These are phyloP conservation scores for Daucus carota DNA, from an alignment of 129 eudicot genomes.

Conservation along the genomic window DNA sequence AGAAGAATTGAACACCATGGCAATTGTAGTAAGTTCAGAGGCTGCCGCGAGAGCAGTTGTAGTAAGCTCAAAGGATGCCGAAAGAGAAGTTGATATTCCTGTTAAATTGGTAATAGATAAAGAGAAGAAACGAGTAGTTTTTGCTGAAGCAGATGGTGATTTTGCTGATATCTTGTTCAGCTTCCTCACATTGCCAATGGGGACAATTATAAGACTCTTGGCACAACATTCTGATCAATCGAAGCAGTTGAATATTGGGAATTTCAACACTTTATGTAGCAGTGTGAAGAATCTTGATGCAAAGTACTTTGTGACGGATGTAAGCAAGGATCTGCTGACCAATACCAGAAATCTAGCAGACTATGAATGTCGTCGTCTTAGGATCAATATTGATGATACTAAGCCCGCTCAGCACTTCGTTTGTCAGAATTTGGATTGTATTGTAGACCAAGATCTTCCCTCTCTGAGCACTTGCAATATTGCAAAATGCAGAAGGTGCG, in stretches of 20 bases:
- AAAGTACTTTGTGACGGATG: slow-evolving; percentile 13
- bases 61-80: background rate
- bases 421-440: background rate
- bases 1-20: background rate
- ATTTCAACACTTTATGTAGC: slow-evolving; percentile 24
- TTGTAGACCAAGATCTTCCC: background rate
- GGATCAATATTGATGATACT: slow-evolving; percentile 13
- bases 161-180: slow-evolving; percentile 41
- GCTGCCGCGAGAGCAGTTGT: background rate
- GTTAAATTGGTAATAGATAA: slow-evolving; percentile 18
- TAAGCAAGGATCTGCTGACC: slow-evolving; percentile 19
- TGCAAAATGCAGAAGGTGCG: background rate
- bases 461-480: background rate
- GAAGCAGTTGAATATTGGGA: slow-evolving; percentile 7
- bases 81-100: background rate
- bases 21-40: background rate
- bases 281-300: slow-evolving; percentile 2
- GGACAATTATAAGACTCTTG: slow-evolving; percentile 14
- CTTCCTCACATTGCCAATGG: slow-evolving; percentile 36
- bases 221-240: background rate
- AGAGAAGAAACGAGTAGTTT: slow-evolving; percentile 16
- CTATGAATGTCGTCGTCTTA: background rate
- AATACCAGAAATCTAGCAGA: slow-evolving; percentile 20
- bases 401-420: background rate
- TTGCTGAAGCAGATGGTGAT: slow-evolving; percentile 21